Base-by-base conservation (phyloP, 352 stramenopile species). In the Phytopythium cucurbitacearum region DNA sequence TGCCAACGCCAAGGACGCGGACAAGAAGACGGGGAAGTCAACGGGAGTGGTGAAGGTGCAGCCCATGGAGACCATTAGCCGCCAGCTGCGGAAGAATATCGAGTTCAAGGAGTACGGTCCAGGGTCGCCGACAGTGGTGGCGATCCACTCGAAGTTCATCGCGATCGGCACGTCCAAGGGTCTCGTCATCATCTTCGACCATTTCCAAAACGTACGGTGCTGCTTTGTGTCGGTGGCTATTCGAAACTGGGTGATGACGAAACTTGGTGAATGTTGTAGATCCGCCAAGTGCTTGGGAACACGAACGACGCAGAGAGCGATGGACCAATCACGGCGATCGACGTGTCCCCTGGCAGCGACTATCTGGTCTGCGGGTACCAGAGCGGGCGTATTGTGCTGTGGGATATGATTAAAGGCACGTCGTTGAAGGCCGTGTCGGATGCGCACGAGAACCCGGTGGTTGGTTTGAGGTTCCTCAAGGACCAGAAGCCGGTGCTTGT, bases 91-190 rank as follows among this genome's bases (percentile, higher is more conserved):
- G 47, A 96, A 96, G 65, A 96, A 96, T 53, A 87, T 94, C 53
- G 87, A 96, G 73, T 96, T 94, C 42, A 90, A 94, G 47, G 84
- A 96, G 58, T 88, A 96, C 57, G 91, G 90, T 0, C 86, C 90
- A 0, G 91, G 91, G 0, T 90, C 86, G 5, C 95, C 95, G 7
- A 98, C 94, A 0, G 87, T 96, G 37, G 74, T 98, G 35, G 93
- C 92, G 8, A 96, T 98, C 50, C 94, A 97, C 71, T 96, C 90
- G 56, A 98, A 98, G 77, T 98, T 98, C 59, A 98, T 98, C 63
- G 91, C 95, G 2, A 92, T 98, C 55, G 96, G 95, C 37, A 98
- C 93, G 42, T 98, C 96, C 64, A 89, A 91, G 51, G 94, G 95
- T 3, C 71, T 97, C 7, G 85, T 98, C 47, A 82, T 98, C 43